Conservation (phyloP, 2,329 filamentous ascomycete genomes). For the Ophiostoma himal-ulmi region DNA sequence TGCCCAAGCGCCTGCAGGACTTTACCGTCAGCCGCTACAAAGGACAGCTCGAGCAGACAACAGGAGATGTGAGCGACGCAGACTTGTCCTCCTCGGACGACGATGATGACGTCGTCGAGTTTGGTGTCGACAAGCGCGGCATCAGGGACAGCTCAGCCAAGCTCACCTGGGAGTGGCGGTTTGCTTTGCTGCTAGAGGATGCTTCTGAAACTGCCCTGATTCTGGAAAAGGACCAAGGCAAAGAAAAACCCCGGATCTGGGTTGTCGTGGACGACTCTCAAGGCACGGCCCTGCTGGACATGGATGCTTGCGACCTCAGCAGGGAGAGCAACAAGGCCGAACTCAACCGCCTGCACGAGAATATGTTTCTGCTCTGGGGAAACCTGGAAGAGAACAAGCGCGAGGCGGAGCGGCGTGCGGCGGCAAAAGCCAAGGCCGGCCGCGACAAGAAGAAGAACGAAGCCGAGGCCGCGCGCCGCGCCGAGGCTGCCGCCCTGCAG, state of each 20-base stretch:
- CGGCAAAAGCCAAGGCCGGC: neutral
- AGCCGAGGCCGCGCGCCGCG: conserved; percentile 39
- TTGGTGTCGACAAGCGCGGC: neutral
- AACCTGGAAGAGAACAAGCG: conserved; percentile 68
- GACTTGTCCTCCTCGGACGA: conserved; percentile 1
- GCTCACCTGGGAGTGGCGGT: conserved; percentile 72
- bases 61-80: neutral
- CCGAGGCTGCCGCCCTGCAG: conserved; percentile 20
- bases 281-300: conserved; percentile 43
- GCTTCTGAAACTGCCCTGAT: conserved; percentile 44
- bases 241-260: conserved; percentile 48
- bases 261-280: conserved; percentile 58
- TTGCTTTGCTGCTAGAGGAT: conserved; percentile 73
- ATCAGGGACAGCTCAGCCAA: conserved; percentile 25
- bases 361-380: conserved; percentile 77
- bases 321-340: conserved; percentile 36
- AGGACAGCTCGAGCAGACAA: conserved; percentile 31
- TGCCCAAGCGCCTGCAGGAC: conserved; percentile 61
- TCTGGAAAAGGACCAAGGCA: conserved; percentile 9
- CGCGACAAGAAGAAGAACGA: conserved; percentile 27
- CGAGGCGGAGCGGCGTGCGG: conserved; percentile 37
- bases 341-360: conserved; percentile 57
- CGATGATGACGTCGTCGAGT: neutral
- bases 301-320: conserved; percentile 52
- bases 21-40: conserved; percentile 53